Evolutionary conservation across 371 early-diverging fungal genomes (phyloP), one percentile per base, ranked within the genome.

Genomic region (Umbelopsis sp.): DNA sequence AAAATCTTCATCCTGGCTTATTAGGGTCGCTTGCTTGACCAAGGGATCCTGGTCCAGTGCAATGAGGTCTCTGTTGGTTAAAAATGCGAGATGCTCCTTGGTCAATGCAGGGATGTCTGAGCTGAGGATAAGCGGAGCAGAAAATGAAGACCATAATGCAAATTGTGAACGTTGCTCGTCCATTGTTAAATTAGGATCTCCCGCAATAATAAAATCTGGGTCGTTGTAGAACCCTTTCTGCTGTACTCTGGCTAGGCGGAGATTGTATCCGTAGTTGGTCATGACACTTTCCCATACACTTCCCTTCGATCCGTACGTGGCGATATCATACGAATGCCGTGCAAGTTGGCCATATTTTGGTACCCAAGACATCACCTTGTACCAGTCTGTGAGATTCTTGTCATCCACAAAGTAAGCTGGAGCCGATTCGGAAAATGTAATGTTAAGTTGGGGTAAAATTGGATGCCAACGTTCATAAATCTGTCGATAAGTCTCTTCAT

Each of bases 211-310:
- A 52, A 79, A 76, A 29, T 79, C 79, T 0, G 77, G 75, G 37
- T 79, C 79, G 66, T 79, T 79, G 70, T 72, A 76, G 65, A 72
- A 72, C 44, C 79, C 76, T 5, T 77, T 77, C 32, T 69, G 65
- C 46, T 76, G 76, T 63, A 72, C 76, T 20, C 74, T 66, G 9
- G 79, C 73, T 6, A 78, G 71, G n/a, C 74, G 75, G 25, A 70
- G 70, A 44, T 75, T 74, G 69, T 73, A 76, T 7, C 69, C 70
- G 44, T 76, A 74, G 63, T 76, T 78, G 44, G 69, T 70, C 77
- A 75, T 71, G 11, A 79, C 72, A 25, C 74, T 74, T 2, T 37
- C 12, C 75, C 75, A 78, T 8, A 68, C 69, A 46, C 70, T 57
- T 18, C 75, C 73, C 35, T 72, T 69, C 16, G 70, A 63, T n/a